Evolutionary conservation across 306 rosid genomes (phyloP).

Genomic region (Malus sylvestris): DNA sequence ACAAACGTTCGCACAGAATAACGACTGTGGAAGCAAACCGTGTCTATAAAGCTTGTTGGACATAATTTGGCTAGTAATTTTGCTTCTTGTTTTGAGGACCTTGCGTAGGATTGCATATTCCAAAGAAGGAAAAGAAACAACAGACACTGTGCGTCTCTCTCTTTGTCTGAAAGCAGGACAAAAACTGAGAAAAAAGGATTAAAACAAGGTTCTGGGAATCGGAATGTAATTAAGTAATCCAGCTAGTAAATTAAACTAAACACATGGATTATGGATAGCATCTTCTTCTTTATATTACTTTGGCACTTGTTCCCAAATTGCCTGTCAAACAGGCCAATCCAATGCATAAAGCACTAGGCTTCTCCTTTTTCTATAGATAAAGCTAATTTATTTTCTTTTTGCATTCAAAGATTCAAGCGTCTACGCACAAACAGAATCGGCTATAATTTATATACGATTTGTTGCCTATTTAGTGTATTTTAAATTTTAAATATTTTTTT

Average conservation of each 20-base stretch:
- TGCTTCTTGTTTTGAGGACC: background rate
- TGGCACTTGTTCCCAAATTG: conserved; percentile 29
- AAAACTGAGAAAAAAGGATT: background rate
- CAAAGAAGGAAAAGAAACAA: conserved; percentile 2
- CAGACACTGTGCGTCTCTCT: background rate
- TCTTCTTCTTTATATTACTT: conserved; percentile 27
- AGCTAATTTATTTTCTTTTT: background rate
- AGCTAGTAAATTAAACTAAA: background rate
- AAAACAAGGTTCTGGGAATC: conserved; percentile 18
- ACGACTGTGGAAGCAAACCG: background rate
- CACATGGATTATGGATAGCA: background rate
- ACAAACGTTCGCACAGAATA: background rate
- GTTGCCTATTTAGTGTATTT: too few species aligned
- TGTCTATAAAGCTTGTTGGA: background rate
- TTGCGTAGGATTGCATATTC: background rate
- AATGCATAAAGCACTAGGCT: background rate
- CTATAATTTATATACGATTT: too few species aligned
- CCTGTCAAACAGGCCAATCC: background rate
- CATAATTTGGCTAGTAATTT: background rate
- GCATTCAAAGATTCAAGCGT: background rate
- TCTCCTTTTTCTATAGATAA: background rate
- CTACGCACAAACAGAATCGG: too few species aligned
- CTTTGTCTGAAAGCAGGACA: background rate
- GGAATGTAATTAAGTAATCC: conserved; percentile 16
- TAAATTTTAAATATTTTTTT: too few species aligned